Percentiles rank a stretch among this genome's conserved stretches.
Evolutionary conservation across 2,329 filamentous ascomycete genomes (phyloP).

Genomic region (Falciphora oryzae): DNA sequence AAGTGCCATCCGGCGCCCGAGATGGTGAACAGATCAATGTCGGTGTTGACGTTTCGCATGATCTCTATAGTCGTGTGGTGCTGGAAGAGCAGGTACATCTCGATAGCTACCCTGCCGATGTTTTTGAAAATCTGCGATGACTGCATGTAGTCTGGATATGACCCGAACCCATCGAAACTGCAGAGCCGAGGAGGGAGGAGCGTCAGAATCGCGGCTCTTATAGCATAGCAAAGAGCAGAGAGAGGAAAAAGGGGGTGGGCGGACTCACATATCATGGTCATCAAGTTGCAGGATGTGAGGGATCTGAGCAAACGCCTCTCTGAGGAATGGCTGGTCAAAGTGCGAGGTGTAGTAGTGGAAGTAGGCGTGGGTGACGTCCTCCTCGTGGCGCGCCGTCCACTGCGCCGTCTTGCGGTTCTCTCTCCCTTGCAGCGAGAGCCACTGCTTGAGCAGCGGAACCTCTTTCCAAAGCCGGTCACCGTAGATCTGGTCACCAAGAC

Average conservation of each 20-base stretch:
- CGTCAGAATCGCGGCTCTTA: not conserved
- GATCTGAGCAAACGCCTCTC: slow-evolving; percentile 96
- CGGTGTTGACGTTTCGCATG: slow-evolving; percentile 79
- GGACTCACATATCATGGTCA: slow-evolving; percentile 92
- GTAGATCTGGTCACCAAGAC: slow-evolving; percentile 90
- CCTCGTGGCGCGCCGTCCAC: slow-evolving; percentile 93
- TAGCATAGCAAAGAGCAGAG: not conserved
- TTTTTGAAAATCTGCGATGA: slow-evolving; percentile 97
- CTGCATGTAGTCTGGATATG: slow-evolving; percentile 98
- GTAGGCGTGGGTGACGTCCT: slow-evolving; percentile 92
- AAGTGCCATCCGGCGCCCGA: slow-evolving; percentile 99
- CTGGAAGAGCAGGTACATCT: slow-evolving; percentile 98
- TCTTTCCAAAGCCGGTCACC: slow-evolving; percentile 96
- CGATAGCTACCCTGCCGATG: slow-evolving; percentile 87
- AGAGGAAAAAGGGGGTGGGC: not conserved
- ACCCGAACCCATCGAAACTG: slow-evolving; percentile 95
- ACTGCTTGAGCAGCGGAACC: slow-evolving; percentile 87
- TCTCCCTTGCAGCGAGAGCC: slow-evolving; percentile 87
- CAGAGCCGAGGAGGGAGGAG: not conserved
- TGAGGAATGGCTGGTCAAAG: slow-evolving; percentile 91
- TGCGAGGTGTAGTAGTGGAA: slow-evolving; percentile 99
- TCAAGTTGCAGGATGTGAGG: slow-evolving; percentile 90
- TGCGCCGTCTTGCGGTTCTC: slow-evolving; percentile 84
- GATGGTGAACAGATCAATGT: slow-evolving; percentile 90
- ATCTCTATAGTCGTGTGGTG: slow-evolving; percentile 96